Base-by-base conservation (phyloP, 2,329 filamentous ascomycete species). In the Boeremia exigua region DNA sequence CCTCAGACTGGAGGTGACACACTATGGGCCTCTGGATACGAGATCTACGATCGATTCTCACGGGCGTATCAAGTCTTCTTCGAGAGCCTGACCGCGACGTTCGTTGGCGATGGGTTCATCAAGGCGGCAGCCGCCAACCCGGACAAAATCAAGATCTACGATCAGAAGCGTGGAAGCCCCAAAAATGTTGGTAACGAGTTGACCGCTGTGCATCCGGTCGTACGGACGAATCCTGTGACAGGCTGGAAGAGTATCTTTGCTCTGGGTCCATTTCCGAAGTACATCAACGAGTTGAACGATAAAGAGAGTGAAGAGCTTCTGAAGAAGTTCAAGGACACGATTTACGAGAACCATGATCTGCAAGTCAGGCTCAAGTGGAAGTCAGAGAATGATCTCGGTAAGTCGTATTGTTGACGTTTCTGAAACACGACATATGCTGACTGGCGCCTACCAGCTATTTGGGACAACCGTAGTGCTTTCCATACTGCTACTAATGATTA, bases 1-100 rank as follows among this genome's bases (percentile, higher is more conserved):
- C 70, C 36, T 0, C 28, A 58, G 9, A 51, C 54, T 2, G 75
- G 76, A 14, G 77, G 77, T 10, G 77, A 79, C 45, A 79, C 77
- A 0, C 71, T 78, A 1, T 79, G 76, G 75, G 74, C 70, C 23
- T 78, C 75, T 0, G 77, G 76, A 2, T 80, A 79, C 48, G 77
- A 78, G 57, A 58, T 78, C 6, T 70, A 62, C 45, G 61, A 70
- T 30, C 69, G 70, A 34, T 66, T 68, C 14, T 72, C 70, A 2
- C 61, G 57, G 3, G 61, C 60, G 2, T 66, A 63, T 27, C 65
- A 65, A 6, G 39, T 43, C 1, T 72, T 65, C 37, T 60, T 72
- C 29, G 65, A 68, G 34, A 53, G 49, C 0, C 51, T 72, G 3
- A 72, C 64, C 8, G 68, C 67, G 1, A 71, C 67, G 0, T 71